A percentile compares a stretch with the other conserved stretches of the same genome.
Evolutionary conservation across 164 flowering plant species (phyloP).

Genomic region (Cinnamomum micranthum): DNA sequence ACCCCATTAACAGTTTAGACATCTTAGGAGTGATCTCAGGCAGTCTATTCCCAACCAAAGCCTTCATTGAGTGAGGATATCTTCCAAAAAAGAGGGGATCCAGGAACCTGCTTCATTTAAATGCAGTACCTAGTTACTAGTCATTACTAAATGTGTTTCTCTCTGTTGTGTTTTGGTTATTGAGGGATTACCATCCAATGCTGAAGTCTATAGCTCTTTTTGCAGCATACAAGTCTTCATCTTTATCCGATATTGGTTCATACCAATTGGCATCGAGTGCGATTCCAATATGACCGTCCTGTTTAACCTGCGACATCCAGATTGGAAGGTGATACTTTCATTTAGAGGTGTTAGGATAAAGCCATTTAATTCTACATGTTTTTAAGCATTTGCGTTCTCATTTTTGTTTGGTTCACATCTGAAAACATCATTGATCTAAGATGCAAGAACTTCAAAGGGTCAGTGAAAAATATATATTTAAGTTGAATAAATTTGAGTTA

Average conservation of each 20-base stretch:
- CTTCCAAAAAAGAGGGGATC: conserved; percentile 76
- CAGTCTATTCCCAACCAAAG: conserved; percentile 54
- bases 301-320: conserved; percentile 37
- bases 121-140: not conserved
- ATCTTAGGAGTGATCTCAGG: conserved; percentile 47
- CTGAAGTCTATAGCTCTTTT: conserved; percentile 71
- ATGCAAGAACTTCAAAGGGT: too few relatives aligned
- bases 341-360: not conserved
- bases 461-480: too few relatives aligned
- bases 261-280: conserved; percentile 86
- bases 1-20: conserved; percentile 37
- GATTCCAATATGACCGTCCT: conserved; percentile 75
- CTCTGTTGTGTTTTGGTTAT: not conserved
- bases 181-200: conserved; percentile 67
- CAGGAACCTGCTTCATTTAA: conserved; percentile 65
- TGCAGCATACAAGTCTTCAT: conserved; percentile 82
- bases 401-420: too few relatives aligned
- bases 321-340: not conserved
- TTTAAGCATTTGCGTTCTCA: too few relatives aligned
- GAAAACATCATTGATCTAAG: too few relatives aligned
- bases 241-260: conserved; percentile 54
- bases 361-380: not conserved
- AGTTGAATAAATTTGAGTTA: too few relatives aligned
- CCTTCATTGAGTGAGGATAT: conserved; percentile 78
- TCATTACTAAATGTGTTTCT: too few relatives aligned